These are phyloP conservation scores for Lipomyces japonicus DNA, from an alignment of 805 yeast species.

Conservation along the genomic window DNA sequence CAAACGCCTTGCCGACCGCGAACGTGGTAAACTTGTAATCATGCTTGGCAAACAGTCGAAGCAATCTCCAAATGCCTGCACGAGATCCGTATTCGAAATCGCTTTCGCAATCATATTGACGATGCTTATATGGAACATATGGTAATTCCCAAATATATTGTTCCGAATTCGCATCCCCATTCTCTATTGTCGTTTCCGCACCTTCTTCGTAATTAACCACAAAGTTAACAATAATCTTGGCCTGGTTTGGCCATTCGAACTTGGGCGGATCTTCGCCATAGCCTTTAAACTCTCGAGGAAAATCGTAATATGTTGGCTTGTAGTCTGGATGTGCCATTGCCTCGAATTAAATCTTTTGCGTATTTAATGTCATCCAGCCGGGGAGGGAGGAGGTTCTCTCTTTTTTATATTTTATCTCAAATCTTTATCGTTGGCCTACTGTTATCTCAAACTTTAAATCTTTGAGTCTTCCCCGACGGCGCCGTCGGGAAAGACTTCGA, in stretches of 20 bases:
- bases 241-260: slow-evolving; percentile 39
- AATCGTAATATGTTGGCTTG: slow-evolving; percentile 27
- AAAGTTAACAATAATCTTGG: slow-evolving; percentile 37
- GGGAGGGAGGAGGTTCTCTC: no score
- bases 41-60: slow-evolving; percentile 38
- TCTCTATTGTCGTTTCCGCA: slow-evolving; percentile 35
- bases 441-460: no score
- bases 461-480: no score
- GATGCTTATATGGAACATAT: slow-evolving; percentile 27
- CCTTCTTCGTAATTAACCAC: slow-evolving; percentile 41
- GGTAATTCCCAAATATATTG: slow-evolving; percentile 32
- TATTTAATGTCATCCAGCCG: no score
- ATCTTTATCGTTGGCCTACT: no score
- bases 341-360: no score
- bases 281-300: slow-evolving; percentile 35
- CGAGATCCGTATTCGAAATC: slow-evolving; percentile 40
- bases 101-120: slow-evolving; percentile 36
- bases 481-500: no score
- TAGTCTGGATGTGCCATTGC: slow-evolving; percentile 9
- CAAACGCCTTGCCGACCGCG: slow-evolving; percentile 43
- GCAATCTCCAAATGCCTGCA: slow-evolving; percentile 38
- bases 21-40: slow-evolving; percentile 38
- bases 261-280: slow-evolving; percentile 37
- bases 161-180: slow-evolving; percentile 37
- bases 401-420: no score